Evolutionary conservation across 2,329 filamentous ascomycete species (phyloP).

Genomic region (Phyllosticta citrichinensis): DNA sequence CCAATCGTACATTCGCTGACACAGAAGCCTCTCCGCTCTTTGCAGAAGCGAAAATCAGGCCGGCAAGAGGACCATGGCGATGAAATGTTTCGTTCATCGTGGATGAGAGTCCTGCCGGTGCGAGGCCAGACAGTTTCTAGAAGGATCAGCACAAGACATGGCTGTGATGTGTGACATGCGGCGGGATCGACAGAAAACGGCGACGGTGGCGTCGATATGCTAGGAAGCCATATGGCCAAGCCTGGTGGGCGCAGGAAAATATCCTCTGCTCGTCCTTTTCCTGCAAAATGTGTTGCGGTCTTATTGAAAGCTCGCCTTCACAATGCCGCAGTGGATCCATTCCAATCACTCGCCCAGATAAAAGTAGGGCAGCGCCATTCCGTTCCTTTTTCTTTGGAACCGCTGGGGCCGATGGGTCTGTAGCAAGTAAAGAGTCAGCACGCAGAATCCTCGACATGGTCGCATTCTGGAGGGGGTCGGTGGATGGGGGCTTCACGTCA

Average conservation of each 20-base stretch:
- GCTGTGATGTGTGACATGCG: neutral
- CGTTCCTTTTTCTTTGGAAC: slow-evolving; percentile 71
- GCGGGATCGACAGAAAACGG: neutral
- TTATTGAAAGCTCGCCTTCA: neutral
- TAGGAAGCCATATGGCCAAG: neutral
- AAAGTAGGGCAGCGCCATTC: slow-evolving; percentile 86
- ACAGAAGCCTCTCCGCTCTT: too few relatives aligned
- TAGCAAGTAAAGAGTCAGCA: neutral
- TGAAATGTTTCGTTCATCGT: too few relatives aligned
- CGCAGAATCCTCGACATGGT: neutral
- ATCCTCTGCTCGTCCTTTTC: neutral
- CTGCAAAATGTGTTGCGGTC: neutral
- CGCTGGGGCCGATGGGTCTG: slow-evolving; percentile 72
- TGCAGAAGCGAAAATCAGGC: too few relatives aligned
- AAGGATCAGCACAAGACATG: neutral
- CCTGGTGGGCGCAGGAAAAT: neutral
- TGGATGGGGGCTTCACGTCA: neutral
- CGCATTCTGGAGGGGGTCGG: neutral
- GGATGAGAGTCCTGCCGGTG: neutral
- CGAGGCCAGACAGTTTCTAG: neutral
- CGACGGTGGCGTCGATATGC: neutral
- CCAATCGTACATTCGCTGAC: too few relatives aligned
- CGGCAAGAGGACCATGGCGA: too few relatives aligned
- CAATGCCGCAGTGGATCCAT: slow-evolving; percentile 15
- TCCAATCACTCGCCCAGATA: slow-evolving; percentile 58